phyloP scores from a whole-genome alignment of 306 rosid species.

The Aeschynomene evenia region DNA sequence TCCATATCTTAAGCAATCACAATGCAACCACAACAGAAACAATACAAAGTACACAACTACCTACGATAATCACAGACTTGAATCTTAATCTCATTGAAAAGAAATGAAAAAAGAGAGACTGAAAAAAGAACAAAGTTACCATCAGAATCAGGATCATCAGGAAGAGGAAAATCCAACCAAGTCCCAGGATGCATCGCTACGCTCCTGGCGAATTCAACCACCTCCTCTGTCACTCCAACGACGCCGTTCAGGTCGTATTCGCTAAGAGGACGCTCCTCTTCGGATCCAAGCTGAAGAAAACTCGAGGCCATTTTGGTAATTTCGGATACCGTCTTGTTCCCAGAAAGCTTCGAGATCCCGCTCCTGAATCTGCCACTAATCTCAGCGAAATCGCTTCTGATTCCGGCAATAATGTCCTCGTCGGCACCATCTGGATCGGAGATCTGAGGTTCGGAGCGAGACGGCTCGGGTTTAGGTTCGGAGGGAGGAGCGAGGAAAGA shows the following conservation, averaged over 20 bases:
- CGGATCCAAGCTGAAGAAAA: slow-evolving; percentile 75
- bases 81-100: not conserved
- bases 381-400: slow-evolving; percentile 86
- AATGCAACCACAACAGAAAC: not conserved
- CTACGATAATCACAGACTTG: not conserved
- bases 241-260: slow-evolving; percentile 55
- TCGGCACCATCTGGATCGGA: slow-evolving; percentile 24
- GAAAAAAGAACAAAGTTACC: slow-evolving; percentile 26
- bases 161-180: slow-evolving; percentile 84
- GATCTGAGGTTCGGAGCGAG: not conserved
- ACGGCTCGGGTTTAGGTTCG: not conserved
- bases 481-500: slow-evolving; percentile 77
- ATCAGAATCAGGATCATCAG: slow-evolving; percentile 58
- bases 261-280: slow-evolving; percentile 4
- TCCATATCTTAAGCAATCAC: not conserved
- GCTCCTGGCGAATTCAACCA: slow-evolving; percentile 60
- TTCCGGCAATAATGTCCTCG: slow-evolving; percentile 80
- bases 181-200: slow-evolving; percentile 85
- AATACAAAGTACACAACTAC: not conserved
- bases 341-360: slow-evolving; percentile 78
- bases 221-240: slow-evolving; percentile 70
- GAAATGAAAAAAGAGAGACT: not conserved
- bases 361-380: slow-evolving; percentile 74
- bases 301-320: slow-evolving; percentile 91
- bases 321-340: slow-evolving; percentile 61